A percentile compares a stretch with the other conserved stretches of the same genome.
Conservation (phyloP, 2,329 filamentous ascomycete genomes). For the Colletotrichum echinochloae region DNA sequence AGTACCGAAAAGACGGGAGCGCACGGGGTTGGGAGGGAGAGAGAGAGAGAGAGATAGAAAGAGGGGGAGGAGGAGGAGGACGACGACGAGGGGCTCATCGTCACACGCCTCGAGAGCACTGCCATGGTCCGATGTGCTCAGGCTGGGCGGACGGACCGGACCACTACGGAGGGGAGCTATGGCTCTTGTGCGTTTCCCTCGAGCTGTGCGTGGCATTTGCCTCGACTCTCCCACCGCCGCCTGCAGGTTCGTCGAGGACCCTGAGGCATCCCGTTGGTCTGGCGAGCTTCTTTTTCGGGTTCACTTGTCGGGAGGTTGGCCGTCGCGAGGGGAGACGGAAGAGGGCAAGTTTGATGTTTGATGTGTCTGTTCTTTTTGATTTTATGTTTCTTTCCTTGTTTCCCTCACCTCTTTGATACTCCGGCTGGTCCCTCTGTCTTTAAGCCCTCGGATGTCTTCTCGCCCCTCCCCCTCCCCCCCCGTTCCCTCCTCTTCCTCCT, state of each 20-base stretch:
- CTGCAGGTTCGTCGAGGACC: too few relatives aligned
- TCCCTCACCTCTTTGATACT: too few relatives aligned
- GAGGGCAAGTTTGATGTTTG: background rate
- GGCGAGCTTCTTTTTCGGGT: too few relatives aligned
- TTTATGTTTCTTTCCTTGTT: too few relatives aligned
- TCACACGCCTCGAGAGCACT: background rate
- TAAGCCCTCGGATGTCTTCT: background rate
- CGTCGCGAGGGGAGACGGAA: background rate
- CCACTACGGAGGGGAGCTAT: background rate
- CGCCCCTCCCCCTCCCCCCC: too few relatives aligned
- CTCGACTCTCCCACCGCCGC: background rate
- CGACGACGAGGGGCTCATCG: too few relatives aligned
- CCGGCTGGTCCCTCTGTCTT: background rate
- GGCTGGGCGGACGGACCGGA: slow-evolving; percentile 10
- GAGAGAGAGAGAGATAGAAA: too few relatives aligned
- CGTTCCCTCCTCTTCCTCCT: too few relatives aligned
- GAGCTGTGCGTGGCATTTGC: background rate
- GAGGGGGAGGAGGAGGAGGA: too few relatives aligned
- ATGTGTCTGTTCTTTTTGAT: background rate
- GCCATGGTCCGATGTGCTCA: slow-evolving; percentile 24
- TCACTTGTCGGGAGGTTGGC: background rate
- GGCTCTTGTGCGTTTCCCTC: background rate
- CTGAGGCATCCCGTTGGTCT: background rate
- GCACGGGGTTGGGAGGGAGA: background rate
- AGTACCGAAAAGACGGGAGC: background rate